A percentile compares a stretch with the other conserved stretches of the same genome.
Conservation (phyloP, 805 yeast species). For the Candida bentonensis region DNA sequence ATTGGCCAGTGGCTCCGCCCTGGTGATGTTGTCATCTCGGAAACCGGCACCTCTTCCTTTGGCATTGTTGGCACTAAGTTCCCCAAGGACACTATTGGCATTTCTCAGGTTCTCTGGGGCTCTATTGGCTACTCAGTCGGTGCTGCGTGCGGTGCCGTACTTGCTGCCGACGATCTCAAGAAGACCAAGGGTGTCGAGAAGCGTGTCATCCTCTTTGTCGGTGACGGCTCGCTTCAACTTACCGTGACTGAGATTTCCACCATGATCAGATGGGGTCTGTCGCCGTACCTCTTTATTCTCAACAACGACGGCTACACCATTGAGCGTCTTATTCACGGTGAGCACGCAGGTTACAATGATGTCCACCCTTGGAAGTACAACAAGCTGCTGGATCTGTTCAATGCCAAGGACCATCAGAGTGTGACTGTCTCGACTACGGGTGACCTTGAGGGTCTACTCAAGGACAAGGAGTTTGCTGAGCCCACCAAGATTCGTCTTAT, state of each 20-base stretch:
- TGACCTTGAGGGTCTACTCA: conserved; percentile 32
- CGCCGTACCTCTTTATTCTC: conserved; percentile 44
- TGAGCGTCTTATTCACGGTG: conserved; percentile 48
- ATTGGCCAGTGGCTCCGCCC: conserved; percentile 37
- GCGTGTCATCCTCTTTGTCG: conserved; percentile 46
- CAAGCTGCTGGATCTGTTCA: conserved; percentile 35
- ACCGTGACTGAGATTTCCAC: conserved; percentile 54
- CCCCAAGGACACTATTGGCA: conserved; percentile 37
- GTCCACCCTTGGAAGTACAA: conserved; percentile 50
- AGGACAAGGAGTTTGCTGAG: conserved; percentile 25
- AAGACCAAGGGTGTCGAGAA: conserved; percentile 20
- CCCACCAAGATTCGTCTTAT: conserved; percentile 37
- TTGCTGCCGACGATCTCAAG: conserved; percentile 37
- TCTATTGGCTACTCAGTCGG: conserved; percentile 55
- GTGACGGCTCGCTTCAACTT: conserved; percentile 57
- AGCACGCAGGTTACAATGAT: conserved; percentile 41
- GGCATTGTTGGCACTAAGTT: conserved; percentile 43
- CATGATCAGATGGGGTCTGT: conserved; percentile 37
- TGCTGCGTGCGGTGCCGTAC: conserved; percentile 46
- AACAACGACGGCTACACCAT: conserved; percentile 57
- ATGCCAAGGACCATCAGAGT: conserved; percentile 32
- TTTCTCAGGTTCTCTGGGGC: conserved; percentile 53
- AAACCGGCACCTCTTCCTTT: conserved; percentile 54
- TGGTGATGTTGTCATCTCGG: conserved; percentile 46
- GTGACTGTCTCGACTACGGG: conserved; percentile 33